A percentile compares a stretch with the other conserved stretches of the same genome.
phyloP scores from a whole-genome alignment of 441 rosid genomes.

The Populus tomentosa region DNA sequence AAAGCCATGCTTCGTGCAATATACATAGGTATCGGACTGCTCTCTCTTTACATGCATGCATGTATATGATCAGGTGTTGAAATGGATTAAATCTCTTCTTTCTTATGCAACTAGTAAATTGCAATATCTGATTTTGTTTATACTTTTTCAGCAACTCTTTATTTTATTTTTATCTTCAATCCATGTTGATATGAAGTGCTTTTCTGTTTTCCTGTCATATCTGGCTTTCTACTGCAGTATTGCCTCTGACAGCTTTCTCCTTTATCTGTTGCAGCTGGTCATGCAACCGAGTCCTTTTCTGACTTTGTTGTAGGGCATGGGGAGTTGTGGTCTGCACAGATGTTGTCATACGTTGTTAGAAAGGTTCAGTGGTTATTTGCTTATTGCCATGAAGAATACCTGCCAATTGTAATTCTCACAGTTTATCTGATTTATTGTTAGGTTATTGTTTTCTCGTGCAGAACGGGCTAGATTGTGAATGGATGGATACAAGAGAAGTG shows the following conservation, averaged over 20 bases:
- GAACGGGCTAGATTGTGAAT: conserved; percentile 71
- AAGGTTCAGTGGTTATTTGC: conserved; percentile 44
- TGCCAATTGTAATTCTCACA: background rate
- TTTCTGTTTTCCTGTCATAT: background rate
- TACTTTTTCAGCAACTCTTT: background rate
- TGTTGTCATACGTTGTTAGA: conserved; percentile 75
- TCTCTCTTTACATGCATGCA: background rate
- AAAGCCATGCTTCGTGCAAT: conserved; percentile 98
- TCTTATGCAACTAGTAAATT: conserved; percentile 3
- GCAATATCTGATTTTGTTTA: background rate
- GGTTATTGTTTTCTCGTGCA: conserved; percentile 27
- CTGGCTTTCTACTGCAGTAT: background rate
- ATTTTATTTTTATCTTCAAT: background rate
- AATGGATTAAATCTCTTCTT: background rate
- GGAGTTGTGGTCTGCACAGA: conserved; percentile 97
- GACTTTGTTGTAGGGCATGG: conserved; percentile 97
- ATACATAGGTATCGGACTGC: conserved; percentile 60
- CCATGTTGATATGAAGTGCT: background rate
- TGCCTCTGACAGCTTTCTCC: conserved; percentile 3
- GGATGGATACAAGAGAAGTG: conserved; percentile 99
- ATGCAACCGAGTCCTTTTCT: conserved; percentile 90
- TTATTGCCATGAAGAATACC: background rate
- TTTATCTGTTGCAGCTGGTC: conserved; percentile 69
- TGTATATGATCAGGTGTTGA: background rate
- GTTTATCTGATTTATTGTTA: conserved; percentile 9